Percentiles rank a stretch among this genome's conserved stretches.
Conservation (phyloP, 192 early-diverging fungal genomes). For the Coemansia sp. region DNA sequence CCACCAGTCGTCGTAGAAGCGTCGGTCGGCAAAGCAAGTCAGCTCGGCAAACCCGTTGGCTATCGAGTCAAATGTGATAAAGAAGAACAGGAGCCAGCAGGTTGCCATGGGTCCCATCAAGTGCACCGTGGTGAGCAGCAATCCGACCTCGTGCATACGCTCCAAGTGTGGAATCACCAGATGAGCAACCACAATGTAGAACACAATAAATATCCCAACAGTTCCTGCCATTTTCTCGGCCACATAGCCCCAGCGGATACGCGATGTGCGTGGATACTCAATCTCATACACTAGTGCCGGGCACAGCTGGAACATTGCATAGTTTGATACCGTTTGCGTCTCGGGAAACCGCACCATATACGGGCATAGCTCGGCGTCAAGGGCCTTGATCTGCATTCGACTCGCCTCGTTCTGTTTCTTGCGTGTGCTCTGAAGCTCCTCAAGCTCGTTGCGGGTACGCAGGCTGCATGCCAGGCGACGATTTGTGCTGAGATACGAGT, state of each 20-base stretch:
- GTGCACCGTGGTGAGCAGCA: conserved; percentile 60
- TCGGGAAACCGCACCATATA: conserved; percentile 67
- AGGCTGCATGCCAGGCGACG: conserved; percentile 60
- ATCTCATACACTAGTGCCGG: conserved; percentile 93
- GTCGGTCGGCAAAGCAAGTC: conserved; percentile 90
- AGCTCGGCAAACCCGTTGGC: conserved; percentile 95
- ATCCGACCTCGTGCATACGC: conserved; percentile 60
- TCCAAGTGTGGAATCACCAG: conserved; percentile 81
- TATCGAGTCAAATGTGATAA: conserved; percentile 96
- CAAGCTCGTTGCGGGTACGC: conserved; percentile 16
- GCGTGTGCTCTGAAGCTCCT: conserved; percentile 13
- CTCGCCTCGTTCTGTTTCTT: conserved; percentile 5
- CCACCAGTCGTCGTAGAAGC: conserved; percentile 99
- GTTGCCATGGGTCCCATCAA: conserved; percentile 89
- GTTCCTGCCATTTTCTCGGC: conserved; percentile 79
- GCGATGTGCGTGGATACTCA: conserved; percentile 83
- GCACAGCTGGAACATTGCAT: conserved; percentile 80
- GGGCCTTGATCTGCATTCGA: conserved; percentile 38
- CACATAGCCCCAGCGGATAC: conserved; percentile 85
- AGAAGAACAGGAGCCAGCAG: conserved; percentile 88
- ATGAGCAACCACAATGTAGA: conserved; percentile 85
- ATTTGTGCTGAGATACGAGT: conserved; percentile 88
- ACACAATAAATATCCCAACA: conserved; percentile 72
- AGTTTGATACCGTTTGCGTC: conserved; percentile 82
- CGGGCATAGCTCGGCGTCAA: conserved; percentile 60